Evolutionary conservation across 2,329 filamentous ascomycete genomes (phyloP).

Genomic region (Aspergillus carbonarius): DNA sequence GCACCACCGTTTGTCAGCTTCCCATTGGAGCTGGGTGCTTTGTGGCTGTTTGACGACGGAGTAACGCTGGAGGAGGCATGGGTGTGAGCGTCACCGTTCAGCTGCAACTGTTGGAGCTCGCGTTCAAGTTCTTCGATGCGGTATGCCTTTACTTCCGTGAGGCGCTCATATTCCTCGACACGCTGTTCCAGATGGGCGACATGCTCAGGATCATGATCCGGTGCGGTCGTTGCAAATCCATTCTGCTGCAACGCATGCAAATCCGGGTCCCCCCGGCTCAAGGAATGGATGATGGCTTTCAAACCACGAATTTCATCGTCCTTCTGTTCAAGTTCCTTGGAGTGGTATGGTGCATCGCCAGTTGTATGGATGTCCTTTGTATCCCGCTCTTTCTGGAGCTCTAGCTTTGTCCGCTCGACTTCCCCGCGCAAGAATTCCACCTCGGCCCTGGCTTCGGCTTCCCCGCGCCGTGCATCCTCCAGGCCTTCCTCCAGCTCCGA

Average conservation of each 20-base stretch:
- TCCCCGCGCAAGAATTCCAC: constrained; percentile 94
- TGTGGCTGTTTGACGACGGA: constrained; percentile 34
- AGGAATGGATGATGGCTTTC: constrained; percentile 95
- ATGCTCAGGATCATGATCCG: constrained; percentile 55
- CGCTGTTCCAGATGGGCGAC: constrained; percentile 72
- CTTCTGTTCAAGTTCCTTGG: constrained; percentile 84
- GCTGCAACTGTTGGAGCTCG: constrained; percentile 58
- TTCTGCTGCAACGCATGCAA: constrained; percentile 31
- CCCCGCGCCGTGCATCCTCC: constrained; percentile 88
- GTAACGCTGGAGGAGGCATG: constrained; percentile 41
- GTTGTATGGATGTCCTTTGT: constrained; percentile 55
- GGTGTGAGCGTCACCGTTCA: constrained; percentile 28
- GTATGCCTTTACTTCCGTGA: constrained; percentile 69
- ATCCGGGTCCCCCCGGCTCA: constrained; percentile 64
- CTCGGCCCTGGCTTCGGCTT: constrained; percentile 92
- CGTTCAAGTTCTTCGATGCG: constrained; percentile 85
- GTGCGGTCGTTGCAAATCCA: constrained; percentile 17
- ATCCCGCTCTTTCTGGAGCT: constrained; percentile 83
- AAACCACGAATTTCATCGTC: constrained; percentile 96
- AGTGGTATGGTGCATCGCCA: constrained; percentile 43
- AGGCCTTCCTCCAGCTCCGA: constrained; percentile 95
- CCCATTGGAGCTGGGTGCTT: constrained; percentile 27
- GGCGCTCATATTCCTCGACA: constrained; percentile 71
- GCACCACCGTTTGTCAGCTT: constrained; percentile 27
- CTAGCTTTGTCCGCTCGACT: constrained; percentile 84